Base-by-base conservation (phyloP, 805 yeast genomes). In the Saccharomycopsis javanensis region DNA sequence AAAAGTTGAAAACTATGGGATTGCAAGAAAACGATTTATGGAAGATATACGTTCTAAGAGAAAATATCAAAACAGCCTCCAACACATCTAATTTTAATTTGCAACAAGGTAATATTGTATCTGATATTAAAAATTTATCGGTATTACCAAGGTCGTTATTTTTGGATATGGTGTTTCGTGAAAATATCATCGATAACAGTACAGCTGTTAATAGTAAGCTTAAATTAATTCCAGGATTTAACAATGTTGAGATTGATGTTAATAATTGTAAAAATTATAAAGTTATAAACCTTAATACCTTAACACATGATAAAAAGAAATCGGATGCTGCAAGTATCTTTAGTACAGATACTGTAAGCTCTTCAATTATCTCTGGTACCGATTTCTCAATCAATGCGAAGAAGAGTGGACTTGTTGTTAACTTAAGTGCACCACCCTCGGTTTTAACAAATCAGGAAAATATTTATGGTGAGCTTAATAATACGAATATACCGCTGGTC, bases 11-110 rank as follows among this genome's bases (percentile, higher is more conserved):
- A 51, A 75, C 84, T 1, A 75, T 88, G n/a, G 98, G 97, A 0
- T 70, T 92, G 54, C 75, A 74, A 6, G 88, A 82, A 8, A 75
- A 73, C 6, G 95, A 89, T 50, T 64, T 88, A 27, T 92, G 97
- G 97, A 92, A 91, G 67, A 70, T 92, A 11, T 83, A 83, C 15
- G 80, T 80, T 2, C 68, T 89, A 57, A 75, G 91, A 57, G 83
- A 83, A 30, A 86, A 88, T 63, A 77, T 91, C 7, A 75, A 71
- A 59, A 79, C 82, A 53, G 80, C 82, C 3, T 79, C 86, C 1
- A 72, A 77, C 53, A 60, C 75, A 48, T 62, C 67, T 8, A 20
- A 51, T 11, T 28, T 38, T 53, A 63, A 52, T 54, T 63, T 53
- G 3, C 61, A 46, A 5, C 48, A 46, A 50, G 64, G 59, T 28